These are phyloP conservation scores for Theobroma grandiflorum DNA, from an alignment of 441 rosid species.

Conservation along the genomic window DNA sequence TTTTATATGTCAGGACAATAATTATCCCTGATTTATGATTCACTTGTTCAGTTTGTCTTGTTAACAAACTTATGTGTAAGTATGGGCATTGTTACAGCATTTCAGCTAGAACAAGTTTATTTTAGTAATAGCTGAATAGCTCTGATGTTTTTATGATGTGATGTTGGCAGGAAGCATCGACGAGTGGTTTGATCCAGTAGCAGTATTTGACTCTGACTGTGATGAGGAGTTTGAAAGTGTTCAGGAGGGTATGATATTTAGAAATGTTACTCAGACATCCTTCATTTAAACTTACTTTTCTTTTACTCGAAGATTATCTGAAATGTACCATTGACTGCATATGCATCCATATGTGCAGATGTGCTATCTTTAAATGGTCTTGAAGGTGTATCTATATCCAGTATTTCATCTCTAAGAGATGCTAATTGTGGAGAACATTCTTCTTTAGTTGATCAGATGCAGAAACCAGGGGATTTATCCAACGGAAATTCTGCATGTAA, in stretches of 20 bases:
- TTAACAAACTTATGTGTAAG: not conserved
- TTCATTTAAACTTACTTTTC: not conserved
- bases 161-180: slow-evolving; percentile 71
- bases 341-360: slow-evolving; percentile 51
- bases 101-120: not conserved
- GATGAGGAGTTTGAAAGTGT: slow-evolving; percentile 85
- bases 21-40: not conserved
- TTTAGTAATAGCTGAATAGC: not conserved
- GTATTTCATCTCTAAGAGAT: slow-evolving; percentile 50
- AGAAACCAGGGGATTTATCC: slow-evolving; percentile 46
- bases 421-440: slow-evolving; percentile 41
- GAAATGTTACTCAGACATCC: slow-evolving; percentile 19
- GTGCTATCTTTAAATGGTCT: slow-evolving; percentile 58
- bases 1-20: not conserved
- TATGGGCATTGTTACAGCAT: not conserved
- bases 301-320: slow-evolving; percentile 18
- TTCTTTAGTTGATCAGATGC: slow-evolving; percentile 43
- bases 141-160: slow-evolving; percentile 26
- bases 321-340: slow-evolving; percentile 23
- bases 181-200: slow-evolving; percentile 75
- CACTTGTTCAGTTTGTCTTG: not conserved
- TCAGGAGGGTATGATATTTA: slow-evolving; percentile 64
- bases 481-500: slow-evolving; percentile 52
- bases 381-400: slow-evolving; percentile 60
- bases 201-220: slow-evolving; percentile 71